A percentile compares a stretch with the other conserved stretches of the same genome.
phyloP scores from a whole-genome alignment of 108 stramenopile genomes.

The Pseudonitzschia multiseries region DNA sequence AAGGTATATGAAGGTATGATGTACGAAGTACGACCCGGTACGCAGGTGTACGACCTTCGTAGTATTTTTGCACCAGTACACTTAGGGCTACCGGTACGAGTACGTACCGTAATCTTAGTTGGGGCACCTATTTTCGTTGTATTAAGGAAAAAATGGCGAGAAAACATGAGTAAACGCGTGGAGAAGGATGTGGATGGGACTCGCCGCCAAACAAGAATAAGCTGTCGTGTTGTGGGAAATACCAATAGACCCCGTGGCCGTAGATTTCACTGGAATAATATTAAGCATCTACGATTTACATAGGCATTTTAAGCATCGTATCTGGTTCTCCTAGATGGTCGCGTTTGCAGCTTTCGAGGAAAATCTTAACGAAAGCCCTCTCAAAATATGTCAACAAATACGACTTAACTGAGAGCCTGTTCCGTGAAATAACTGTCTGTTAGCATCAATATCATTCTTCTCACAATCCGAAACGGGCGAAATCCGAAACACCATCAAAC shows the following conservation, averaged over 20 bases:
- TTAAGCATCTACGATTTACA: background rate
- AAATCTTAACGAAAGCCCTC: background rate
- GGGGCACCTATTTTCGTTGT: no score
- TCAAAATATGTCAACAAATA: background rate
- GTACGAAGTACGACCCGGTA: no score
- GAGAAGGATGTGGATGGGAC: background rate
- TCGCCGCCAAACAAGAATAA: conserved; percentile 1
- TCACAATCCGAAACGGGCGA: background rate
- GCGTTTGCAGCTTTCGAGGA: background rate
- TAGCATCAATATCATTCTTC: background rate
- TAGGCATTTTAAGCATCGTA: background rate
- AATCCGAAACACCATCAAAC: background rate
- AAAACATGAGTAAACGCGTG: background rate
- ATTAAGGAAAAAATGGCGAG: background rate
- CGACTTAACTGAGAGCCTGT: background rate
- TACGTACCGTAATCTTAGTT: no score
- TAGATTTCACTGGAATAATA: background rate
- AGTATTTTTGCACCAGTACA: no score
- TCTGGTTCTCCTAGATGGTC: background rate
- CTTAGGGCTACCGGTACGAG: no score
- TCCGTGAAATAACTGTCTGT: no score
- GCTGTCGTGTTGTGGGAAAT: background rate
- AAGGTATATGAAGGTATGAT: no score
- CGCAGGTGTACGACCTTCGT: no score
- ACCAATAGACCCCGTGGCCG: background rate